Conservation (phyloP, 495 filamentous ascomycete genomes). For the Penicillium arizonense region DNA sequence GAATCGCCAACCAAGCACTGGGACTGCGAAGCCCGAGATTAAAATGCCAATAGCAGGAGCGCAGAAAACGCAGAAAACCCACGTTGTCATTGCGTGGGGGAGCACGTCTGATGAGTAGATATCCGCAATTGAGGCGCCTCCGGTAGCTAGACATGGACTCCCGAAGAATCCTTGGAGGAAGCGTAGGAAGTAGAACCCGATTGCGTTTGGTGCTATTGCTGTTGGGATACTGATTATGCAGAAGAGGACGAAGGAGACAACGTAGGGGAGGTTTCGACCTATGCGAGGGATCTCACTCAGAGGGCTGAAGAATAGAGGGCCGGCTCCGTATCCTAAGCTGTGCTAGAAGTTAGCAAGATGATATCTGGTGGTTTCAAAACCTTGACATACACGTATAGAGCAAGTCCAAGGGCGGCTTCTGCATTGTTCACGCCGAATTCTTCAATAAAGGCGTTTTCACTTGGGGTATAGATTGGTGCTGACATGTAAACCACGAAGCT, state of each 20-base stretch:
- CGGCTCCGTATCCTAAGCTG: conserved; percentile 38
- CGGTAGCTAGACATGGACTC: conserved; percentile 47
- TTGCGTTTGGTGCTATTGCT: conserved; percentile 22
- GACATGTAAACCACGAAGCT: conserved; percentile 27
- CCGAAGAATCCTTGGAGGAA: conserved; percentile 55
- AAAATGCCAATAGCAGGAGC: conserved; percentile 41
- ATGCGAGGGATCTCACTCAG: conserved; percentile 49
- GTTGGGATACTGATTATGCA: conserved; percentile 44
- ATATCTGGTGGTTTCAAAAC: background rate
- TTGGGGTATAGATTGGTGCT: conserved; percentile 20
- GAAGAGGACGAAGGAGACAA: conserved; percentile 47
- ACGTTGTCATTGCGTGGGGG: conserved; percentile 21
- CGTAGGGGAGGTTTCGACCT: conserved; percentile 48
- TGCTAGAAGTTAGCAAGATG: background rate
- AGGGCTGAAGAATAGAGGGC: conserved; percentile 47
- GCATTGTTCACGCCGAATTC: conserved; percentile 44
- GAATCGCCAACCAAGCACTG: conserved; percentile 41
- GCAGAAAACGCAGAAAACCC: conserved; percentile 26
- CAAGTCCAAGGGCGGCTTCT: conserved; percentile 46
- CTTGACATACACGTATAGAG: conserved; percentile 46
- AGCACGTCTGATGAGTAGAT: conserved; percentile 9
- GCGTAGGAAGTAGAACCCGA: conserved; percentile 34
- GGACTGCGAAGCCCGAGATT: conserved; percentile 36
- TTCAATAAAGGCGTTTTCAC: conserved; percentile 23
- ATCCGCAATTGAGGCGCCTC: conserved; percentile 28